Percentiles rank a stretch among this genome's conserved stretches.
These are phyloP conservation scores for Leptomonas seymouri DNA, from an alignment of 208 protist genomes.

Conservation along the genomic window DNA sequence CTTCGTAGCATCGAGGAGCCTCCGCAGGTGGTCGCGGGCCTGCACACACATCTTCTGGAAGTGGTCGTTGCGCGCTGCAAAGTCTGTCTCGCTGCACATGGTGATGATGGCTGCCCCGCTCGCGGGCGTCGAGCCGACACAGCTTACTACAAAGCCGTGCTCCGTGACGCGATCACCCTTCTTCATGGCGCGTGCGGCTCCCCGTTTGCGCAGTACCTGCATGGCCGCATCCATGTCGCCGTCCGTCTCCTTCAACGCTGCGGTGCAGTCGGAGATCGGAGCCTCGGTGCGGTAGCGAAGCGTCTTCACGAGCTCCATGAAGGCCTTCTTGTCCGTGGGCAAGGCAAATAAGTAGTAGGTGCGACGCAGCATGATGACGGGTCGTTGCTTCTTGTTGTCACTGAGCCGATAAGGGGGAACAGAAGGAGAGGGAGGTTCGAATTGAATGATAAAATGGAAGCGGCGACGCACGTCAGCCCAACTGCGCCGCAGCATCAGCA, in stretches of 20 bases:
- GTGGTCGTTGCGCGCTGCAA: conserved; percentile 83
- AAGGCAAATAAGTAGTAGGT: conserved; percentile 33
- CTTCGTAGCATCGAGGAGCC: conserved; percentile 48
- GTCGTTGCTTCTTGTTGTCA: neutral
- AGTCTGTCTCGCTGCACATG: conserved; percentile 92
- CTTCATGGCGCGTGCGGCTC: conserved; percentile 80
- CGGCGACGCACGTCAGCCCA: too few species aligned
- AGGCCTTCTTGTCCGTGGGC: conserved; percentile 64
- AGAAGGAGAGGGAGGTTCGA: neutral
- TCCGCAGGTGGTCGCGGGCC: conserved; percentile 38
- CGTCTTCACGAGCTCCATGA: conserved; percentile 88
- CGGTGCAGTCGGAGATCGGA: conserved; percentile 85
- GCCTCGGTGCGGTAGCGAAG: conserved; percentile 91
- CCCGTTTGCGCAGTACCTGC: conserved; percentile 78
- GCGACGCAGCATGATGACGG: conserved; percentile 44
- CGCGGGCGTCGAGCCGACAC: conserved; percentile 47
- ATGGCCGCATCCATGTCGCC: conserved; percentile 80
- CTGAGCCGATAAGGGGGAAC: too few species aligned
- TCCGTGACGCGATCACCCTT: conserved; percentile 80
- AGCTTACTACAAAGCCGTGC: conserved; percentile 83
- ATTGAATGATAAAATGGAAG: neutral
- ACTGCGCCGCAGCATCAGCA: too few species aligned
- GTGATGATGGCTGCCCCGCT: conserved; percentile 72
- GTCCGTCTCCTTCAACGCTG: conserved; percentile 78
- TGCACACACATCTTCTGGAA: conserved; percentile 62